Evolutionary conservation across 352 stramenopile species (phyloP), one percentile per base, ranked within the genome.

Genomic region (Pythium folliculosum): DNA sequence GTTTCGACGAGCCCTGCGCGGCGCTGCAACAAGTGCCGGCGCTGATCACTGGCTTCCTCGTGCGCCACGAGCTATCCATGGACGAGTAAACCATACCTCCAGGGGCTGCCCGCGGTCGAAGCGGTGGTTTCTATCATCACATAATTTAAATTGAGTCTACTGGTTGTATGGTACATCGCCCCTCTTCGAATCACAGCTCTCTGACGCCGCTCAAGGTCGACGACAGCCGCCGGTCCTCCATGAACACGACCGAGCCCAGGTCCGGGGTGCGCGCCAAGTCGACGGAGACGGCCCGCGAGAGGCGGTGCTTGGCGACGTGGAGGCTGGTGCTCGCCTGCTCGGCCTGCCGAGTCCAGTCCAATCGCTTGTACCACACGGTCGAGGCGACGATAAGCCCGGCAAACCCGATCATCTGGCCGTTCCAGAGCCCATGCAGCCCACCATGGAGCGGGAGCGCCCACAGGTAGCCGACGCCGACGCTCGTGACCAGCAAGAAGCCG

Each of bases 401-500:
- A 2, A 75, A 74, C 23, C 80, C 81, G 32, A 76, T 73, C 51
- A 88, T 77, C 27, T 89, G 78, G 0, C 84, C 84, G 45, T 77
- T 66, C 84, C 84, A 92, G 12, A 92, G 72, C 2, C 84, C 84
- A 6, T 77, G 61, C 65, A 90, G 74, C 12, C 80, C 80, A 10
- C 69, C 55, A 23, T 85, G 54, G 12, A 84, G 74, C 35, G 73
- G 27, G 60, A 88, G 65, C 3, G 77, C 80, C 37, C 87, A 78
- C 52, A 77, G 22, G 27, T 82, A 37, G 0, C 78, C 77, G 14
- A 85, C 64, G 10, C 76, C 78, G 43, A 86, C 64, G n/a, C 77
- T 78, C 9, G 86, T 51, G 35, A 80, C 54, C 23, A 90, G 75
- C 27, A 86, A 54, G 50, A 76, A 85, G 37, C 75, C 51, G 63